Base-by-base conservation (phyloP, 129 eudicot species). In the Erigeron canadensis region DNA sequence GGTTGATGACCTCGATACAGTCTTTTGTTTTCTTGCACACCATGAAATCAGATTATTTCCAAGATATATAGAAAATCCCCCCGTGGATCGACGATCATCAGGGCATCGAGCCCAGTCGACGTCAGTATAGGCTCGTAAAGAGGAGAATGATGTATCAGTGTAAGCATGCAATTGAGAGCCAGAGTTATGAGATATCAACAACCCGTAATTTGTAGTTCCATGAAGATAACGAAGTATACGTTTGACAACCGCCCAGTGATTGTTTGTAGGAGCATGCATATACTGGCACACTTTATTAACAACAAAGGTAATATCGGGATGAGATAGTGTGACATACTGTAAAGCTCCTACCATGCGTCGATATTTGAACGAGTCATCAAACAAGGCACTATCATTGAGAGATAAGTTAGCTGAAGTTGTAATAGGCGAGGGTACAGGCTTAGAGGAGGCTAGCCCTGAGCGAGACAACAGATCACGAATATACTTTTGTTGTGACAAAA, bases 71-170 rank as follows among this genome's bases (percentile, higher is more conserved):
- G 66, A 18, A 19, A 28, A 61, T 13, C 66, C 66, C 42, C 66
- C 66, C 0, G 66, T 61, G n/a, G 45, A 61, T 1, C 22, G 66
- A 7, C 19, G 10, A 10, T 61, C 66, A 15, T 28, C 66, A 0
- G 44, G 66, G 66, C 46, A 61, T 3, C 66, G 19, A 13, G 22
- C 66, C 66, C 66, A 61, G 10, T 61, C 66, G 2, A 19, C 41
- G 37, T 61, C 22, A 0, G 66, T 28, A 45, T 11, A 61, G 18
- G 66, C 46, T 10, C 1, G 10, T 10, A 23, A 19, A 1, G 37
- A 9, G 37, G 40, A 58, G 9, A 9, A 21, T 19, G 16, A 19
- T n/a, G n/a, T n/a, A n/a, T n/a, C n/a, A n/a, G n/a, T n/a, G 64
- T 7, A 58, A 5, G 63, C 63, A 58, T 58, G 63, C 5, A 58